These are phyloP conservation scores for Fusarium algeriense DNA, from an alignment of 2,329 filamentous ascomycete genomes.

Conservation along the genomic window DNA sequence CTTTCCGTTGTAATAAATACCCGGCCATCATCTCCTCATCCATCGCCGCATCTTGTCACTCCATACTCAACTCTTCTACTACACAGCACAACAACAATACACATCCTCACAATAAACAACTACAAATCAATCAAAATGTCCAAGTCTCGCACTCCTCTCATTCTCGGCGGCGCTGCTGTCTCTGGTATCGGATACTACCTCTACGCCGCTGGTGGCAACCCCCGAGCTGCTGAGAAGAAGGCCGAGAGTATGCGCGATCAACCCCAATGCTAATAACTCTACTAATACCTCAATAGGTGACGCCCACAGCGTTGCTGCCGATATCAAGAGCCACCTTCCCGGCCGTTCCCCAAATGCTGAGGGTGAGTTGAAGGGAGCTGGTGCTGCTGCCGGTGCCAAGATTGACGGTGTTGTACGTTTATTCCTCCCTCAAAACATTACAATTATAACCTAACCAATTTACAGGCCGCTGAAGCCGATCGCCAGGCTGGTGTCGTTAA, in stretches of 20 bases:
- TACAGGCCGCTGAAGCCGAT: conserved; percentile 68
- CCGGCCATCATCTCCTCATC: conserved; percentile 29
- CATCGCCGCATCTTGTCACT: conserved; percentile 15
- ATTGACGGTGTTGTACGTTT: conserved; percentile 76
- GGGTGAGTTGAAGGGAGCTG: conserved; percentile 68
- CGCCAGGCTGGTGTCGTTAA: conserved; percentile 72
- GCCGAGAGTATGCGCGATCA: conserved; percentile 75
- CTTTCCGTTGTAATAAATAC: conserved; percentile 36
- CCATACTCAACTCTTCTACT: conserved; percentile 9
- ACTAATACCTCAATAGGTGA: conserved; percentile 71
- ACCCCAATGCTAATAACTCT: background rate
- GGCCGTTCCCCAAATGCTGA: conserved; percentile 71
- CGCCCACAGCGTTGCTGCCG: conserved; percentile 74
- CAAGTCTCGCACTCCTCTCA: conserved; percentile 63
- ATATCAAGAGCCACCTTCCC: conserved; percentile 74
- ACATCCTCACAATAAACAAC: background rate
- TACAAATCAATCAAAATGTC: conserved; percentile 36
- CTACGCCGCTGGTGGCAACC: conserved; percentile 84
- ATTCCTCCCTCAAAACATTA: background rate
- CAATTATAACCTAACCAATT: conserved; percentile 5
- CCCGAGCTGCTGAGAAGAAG: conserved; percentile 87
- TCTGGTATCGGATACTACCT: conserved; percentile 89
- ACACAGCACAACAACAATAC: background rate
- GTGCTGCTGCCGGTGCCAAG: conserved; percentile 68
- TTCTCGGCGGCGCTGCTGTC: conserved; percentile 72